Base-by-base conservation (phyloP, 2,329 filamentous ascomycete species). In the Colletotrichum sp. region DNA sequence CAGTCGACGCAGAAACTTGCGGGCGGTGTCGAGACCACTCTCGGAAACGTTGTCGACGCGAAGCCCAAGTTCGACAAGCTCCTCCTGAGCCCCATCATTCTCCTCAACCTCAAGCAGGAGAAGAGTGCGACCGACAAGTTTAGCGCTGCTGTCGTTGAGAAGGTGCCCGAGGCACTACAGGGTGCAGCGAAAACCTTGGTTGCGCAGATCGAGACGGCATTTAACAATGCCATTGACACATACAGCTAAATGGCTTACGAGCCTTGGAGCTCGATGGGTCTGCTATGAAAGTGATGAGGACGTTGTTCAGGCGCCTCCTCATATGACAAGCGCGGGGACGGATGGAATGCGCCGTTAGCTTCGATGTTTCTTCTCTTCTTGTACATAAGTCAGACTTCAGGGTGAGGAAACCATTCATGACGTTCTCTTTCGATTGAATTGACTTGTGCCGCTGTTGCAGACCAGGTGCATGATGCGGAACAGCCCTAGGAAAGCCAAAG, bases 51-150 rank as follows among this genome's bases (percentile, higher is more conserved):
- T 26, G 81, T 88, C 74, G 79, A 73, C 13, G 79, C 83, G 32
- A 88, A 88, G 80, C 82, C 80, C 24, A 86, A 87, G 77, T 90
- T 90, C 73, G 85, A 88, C 77, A 81, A 81, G 52, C 79, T 88
- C 8, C 69, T 87, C 2, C 77, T 89, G 44, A 83, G 81, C 63
- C 86, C 87, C 0, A 79, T 88, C 44, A 87, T 90, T 44, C 80
- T 88, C 52, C 59, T 87, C 18, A 86, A 85, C 74, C 78, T 90
- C 30, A 79, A 85, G 71, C 75, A 83, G 8, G 82, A 89, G 81
- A 84, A 85, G 79, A 77, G 79, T 2, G 86, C 87, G 0, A 86
- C 86, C 0, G 79, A 80, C 28, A 81, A 85, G 12, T 84, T 88
- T 55, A 84, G 84, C 52, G 76, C 74, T 4, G 84, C 83, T 0